Evolutionary conservation across 1,139 yeast species (phyloP).

Genomic region (Debaryomyces sp.): DNA sequence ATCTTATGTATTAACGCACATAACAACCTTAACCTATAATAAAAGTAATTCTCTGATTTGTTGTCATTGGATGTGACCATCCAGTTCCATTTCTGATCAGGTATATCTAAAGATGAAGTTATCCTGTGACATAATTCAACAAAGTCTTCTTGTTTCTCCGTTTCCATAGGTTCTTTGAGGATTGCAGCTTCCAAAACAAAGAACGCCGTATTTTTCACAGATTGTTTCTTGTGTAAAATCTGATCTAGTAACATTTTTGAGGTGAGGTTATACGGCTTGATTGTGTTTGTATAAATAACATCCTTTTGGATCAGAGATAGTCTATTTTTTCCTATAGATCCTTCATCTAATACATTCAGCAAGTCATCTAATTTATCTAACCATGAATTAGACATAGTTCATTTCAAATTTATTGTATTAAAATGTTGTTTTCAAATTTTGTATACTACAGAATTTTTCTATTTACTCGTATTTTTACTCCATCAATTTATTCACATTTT

Average conservation of each 20-base stretch:
- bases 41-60: slow-evolving; percentile 3
- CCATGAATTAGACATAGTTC: background rate
- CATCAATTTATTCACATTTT: background rate
- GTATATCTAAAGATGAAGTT: slow-evolving; percentile 8
- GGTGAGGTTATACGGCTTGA: slow-evolving; percentile 1
- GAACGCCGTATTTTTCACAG: background rate
- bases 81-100: slow-evolving; percentile 13
- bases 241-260: background rate
- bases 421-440: background rate
- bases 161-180: background rate
- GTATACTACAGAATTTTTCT: background rate
- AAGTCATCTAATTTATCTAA: background rate
- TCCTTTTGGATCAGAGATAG: background rate
- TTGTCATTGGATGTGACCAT: background rate
- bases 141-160: background rate
- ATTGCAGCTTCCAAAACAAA: slow-evolving; percentile 11
- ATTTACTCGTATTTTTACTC: background rate
- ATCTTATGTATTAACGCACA: slow-evolving; percentile 2
- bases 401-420: background rate
- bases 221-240: background rate
- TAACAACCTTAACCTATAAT: slow-evolving; percentile 2
- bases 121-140: background rate
- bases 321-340: background rate
- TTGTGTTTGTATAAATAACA: background rate
- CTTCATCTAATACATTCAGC: background rate